Evolutionary conservation across 495 filamentous ascomycete species (phyloP).

Genomic region (Penicillium ucsense): DNA sequence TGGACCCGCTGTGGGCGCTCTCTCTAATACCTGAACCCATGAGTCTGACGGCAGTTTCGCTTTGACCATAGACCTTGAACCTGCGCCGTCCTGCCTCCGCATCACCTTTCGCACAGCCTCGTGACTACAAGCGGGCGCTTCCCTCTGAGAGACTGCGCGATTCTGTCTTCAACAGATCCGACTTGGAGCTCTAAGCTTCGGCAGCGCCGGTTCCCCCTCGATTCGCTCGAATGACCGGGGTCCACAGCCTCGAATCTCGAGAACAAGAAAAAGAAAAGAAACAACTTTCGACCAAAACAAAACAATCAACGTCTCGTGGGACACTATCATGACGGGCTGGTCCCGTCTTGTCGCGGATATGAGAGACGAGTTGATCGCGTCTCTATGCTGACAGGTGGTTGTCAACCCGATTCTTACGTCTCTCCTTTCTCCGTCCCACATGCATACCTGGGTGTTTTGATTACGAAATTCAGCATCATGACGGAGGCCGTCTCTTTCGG

Average conservation of each 20-base stretch:
- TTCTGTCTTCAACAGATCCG: slow-evolving; percentile 16
- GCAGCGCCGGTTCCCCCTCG: neutral
- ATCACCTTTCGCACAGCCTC: slow-evolving; percentile 36
- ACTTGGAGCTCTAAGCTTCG: slow-evolving; percentile 12
- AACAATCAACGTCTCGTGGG: neutral
- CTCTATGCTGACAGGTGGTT: slow-evolving; percentile 2
- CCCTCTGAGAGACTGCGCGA: slow-evolving; percentile 31
- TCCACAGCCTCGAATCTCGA: too few species aligned
- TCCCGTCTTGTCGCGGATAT: slow-evolving; percentile 1
- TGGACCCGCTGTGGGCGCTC: too few species aligned
- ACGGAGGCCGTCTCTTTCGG: slow-evolving; percentile 13
- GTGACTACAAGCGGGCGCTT: slow-evolving; percentile 32
- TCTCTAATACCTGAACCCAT: neutral
- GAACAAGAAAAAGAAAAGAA: neutral
- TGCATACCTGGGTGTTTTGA: slow-evolving; percentile 32
- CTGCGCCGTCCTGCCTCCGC: slow-evolving; percentile 33
- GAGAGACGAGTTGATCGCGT: neutral
- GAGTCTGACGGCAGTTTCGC: slow-evolving; percentile 4
- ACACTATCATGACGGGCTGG: slow-evolving; percentile 7
- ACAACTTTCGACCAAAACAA: neutral
- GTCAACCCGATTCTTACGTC: neutral
- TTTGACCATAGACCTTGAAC: slow-evolving; percentile 23
- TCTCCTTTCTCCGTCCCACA: slow-evolving; percentile 11
- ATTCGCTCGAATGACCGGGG: too few species aligned
- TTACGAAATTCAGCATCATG: slow-evolving; percentile 9